Evolutionary conservation across 805 yeast species (phyloP), one percentile per base, ranked within the genome.

Genomic region (Metschnikowia corniflorae): DNA sequence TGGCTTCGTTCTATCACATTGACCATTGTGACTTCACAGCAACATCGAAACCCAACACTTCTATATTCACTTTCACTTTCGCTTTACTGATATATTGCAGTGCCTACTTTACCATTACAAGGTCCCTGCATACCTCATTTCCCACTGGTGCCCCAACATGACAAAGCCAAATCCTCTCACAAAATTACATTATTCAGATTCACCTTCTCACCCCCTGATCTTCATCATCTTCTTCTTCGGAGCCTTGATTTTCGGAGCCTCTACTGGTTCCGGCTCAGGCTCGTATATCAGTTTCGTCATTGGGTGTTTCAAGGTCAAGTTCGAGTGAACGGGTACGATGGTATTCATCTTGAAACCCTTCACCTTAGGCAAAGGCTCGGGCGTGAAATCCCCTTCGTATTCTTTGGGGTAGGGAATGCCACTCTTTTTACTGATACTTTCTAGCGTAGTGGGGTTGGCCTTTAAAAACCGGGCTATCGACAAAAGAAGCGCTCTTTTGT

Each of bases 281-380:
- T 77, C 80, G 51, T 84, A 84, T 23, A 83, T 75, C 39, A 72
- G 61, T 44, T 79, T 86, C 2, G 88, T 79, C 71, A 80, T 79
- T 34, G 96, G 96, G 51, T 85, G 87, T 20, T 85, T 89, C 70
- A 86, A 73, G 29, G 89, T 72, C 29, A 82, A 78, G 14, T 82
- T 78, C 36, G 94, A 82, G 52, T 82, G 87, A 20, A 87, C 70
- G n/a, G 98, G 98, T 10, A 89, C 86, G 29, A 91, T 80, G 2
- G 80, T 76, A 59, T 85, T 86, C 86, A 89, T 83, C 51, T 72
- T 77, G 70, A 85, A 83, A 9, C 96, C 96, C 49, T 78, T 77
- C n/a, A 94, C 96, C 39, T 63, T 68, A 8, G 95, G 95, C 52
- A 82, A 59, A 60, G 75, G 69, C 49, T 71, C 68, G 9, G 85